Percentiles rank a stretch among this genome's conserved stretches.
Evolutionary conservation across 495 filamentous ascomycete species (phyloP).

Genomic region (Articulospora tetracladia): DNA sequence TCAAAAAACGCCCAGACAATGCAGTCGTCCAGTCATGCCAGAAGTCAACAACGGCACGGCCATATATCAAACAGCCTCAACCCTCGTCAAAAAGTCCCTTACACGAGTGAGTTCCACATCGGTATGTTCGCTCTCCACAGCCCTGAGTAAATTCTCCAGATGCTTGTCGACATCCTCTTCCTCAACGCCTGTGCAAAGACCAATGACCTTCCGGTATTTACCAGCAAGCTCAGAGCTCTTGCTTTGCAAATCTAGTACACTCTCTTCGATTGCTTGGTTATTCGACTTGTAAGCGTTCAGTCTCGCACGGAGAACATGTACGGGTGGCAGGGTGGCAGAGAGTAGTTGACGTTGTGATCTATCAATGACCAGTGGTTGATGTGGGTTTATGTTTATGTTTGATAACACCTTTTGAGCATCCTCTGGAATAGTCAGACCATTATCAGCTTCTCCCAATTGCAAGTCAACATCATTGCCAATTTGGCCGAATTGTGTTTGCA

Average conservation of each 20-base stretch:
- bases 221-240: constrained; percentile 63
- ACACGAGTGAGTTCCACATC: constrained; percentile 66
- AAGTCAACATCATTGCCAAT: constrained; percentile 25
- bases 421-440: constrained; percentile 42
- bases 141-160: constrained; percentile 56
- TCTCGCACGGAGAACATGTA: constrained; percentile 24
- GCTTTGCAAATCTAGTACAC: constrained; percentile 49
- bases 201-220: constrained; percentile 66
- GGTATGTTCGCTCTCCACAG: constrained; percentile 70
- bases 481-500: constrained; percentile 31
- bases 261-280: constrained; percentile 36
- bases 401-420: constrained; percentile 22
- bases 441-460: constrained; percentile 47
- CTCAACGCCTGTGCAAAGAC: constrained; percentile 61
- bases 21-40: background rate
- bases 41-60: background rate
- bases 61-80: constrained; percentile 39
- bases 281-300: constrained; percentile 44
- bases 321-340: constrained; percentile 16
- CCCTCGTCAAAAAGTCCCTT: constrained; percentile 67
- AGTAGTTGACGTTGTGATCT: constrained; percentile 22
- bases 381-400: constrained; percentile 14
- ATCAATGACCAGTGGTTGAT: constrained; percentile 19
- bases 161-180: constrained; percentile 62
- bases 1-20: background rate